Conservation (phyloP, 2,329 filamentous ascomycete genomes). For the Aspergillus ochraceoroseus region DNA sequence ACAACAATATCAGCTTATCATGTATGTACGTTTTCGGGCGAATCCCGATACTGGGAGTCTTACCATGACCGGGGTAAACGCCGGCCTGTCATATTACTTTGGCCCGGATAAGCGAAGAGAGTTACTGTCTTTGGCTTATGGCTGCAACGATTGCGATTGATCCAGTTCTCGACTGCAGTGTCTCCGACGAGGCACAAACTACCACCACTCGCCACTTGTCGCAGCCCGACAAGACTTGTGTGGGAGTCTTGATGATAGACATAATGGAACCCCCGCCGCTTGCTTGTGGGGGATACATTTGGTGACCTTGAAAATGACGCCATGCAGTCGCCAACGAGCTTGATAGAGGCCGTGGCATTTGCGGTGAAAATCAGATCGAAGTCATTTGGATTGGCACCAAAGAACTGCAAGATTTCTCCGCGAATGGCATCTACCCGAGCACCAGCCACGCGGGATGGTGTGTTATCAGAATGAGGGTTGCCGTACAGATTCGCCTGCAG, state of each 20-base stretch:
- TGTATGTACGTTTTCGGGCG: too few relatives aligned
- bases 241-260: slow-evolving; percentile 17
- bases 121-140: slow-evolving; percentile 4
- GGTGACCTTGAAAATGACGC: slow-evolving; percentile 1
- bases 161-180: slow-evolving; percentile 12
- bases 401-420: slow-evolving; percentile 12
- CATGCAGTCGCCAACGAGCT: slow-evolving; percentile 14
- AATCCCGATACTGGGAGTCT: not conserved
- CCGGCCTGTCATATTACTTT: slow-evolving; percentile 18
- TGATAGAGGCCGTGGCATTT: slow-evolving; percentile 16
- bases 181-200: slow-evolving; percentile 13
- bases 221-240: slow-evolving; percentile 15
- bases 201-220: slow-evolving; percentile 12
- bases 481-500: slow-evolving; percentile 14
- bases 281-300: not conserved
- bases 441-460: slow-evolving; percentile 14
- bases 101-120: slow-evolving; percentile 17
- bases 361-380: slow-evolving; percentile 17
- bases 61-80: slow-evolving; percentile 14
- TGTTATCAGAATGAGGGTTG: slow-evolving; percentile 17
- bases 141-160: not conserved
- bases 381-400: slow-evolving; percentile 12
- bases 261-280: slow-evolving; percentile 10
- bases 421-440: slow-evolving; percentile 13
- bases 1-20: too few relatives aligned